These are phyloP conservation scores for Tulasnella calospora DNA, from an alignment of 768 basidiomycete genomes.

Conservation along the genomic window DNA sequence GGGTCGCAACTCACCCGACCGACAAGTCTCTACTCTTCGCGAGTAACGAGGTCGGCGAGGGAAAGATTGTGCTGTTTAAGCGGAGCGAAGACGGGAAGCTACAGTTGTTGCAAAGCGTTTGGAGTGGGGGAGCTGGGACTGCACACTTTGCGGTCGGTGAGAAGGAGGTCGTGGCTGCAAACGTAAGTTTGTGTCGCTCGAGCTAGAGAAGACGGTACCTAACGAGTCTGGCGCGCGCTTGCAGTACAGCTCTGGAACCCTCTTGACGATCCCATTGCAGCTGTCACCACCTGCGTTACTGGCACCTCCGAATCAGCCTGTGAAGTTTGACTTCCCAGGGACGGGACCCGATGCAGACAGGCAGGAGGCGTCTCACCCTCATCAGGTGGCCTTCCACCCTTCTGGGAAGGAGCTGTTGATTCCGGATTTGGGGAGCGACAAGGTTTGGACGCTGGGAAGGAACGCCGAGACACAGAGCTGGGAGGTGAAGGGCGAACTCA, in stretches of 20 bases:
- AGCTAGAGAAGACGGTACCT: conserved; percentile 5
- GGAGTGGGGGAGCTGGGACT: conserved; percentile 57
- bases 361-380: conserved; percentile 71
- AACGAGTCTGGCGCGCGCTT: conserved; percentile 16
- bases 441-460: conserved; percentile 54
- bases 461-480: conserved; percentile 42
- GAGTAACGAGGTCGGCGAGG: conserved; percentile 62
- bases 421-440: conserved; percentile 72
- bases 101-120: conserved; percentile 45
- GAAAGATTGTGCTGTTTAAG: conserved; percentile 56
- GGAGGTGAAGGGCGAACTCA: conserved; percentile 47
- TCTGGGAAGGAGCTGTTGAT: conserved; percentile 57
- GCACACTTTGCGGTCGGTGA: conserved; percentile 59
- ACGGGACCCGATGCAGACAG: conserved; percentile 61
- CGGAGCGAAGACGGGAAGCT: conserved; percentile 52
- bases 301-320: conserved; percentile 30
- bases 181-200: conserved; percentile 49
- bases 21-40: conserved; percentile 59
- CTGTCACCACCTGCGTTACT: conserved; percentile 46
- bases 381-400: conserved; percentile 57
- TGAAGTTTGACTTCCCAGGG: conserved; percentile 42
- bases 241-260: conserved; percentile 65
- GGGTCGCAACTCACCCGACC: conserved; percentile 60
- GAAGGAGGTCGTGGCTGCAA: conserved; percentile 59
- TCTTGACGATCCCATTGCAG: conserved; percentile 55